phyloP scores from a whole-genome alignment of 1,284 basidiomycete genomes.

The Schizophyllum amplum region DNA sequence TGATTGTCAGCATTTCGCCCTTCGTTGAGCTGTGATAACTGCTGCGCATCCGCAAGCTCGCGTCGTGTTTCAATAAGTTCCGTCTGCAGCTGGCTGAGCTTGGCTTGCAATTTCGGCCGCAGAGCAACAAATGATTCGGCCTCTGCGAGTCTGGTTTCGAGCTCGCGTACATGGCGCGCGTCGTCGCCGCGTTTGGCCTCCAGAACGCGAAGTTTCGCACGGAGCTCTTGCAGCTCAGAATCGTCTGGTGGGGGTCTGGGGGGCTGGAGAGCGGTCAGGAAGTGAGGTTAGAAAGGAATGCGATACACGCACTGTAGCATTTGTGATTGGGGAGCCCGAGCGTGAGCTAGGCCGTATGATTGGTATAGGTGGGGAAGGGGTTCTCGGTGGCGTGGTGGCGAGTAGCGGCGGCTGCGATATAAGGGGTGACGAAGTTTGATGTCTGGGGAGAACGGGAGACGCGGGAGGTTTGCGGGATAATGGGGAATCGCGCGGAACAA shows the following conservation, averaged over 20 bases:
- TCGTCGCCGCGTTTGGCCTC: conserved; percentile 88
- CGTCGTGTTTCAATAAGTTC: conserved; percentile 49
- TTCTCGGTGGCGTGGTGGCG: neutral
- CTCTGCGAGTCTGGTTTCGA: conserved; percentile 80
- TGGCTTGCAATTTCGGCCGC: conserved; percentile 83
- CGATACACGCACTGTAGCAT: neutral
- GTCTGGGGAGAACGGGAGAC: neutral
- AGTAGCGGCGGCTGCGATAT: neutral
- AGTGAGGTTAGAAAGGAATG: neutral
- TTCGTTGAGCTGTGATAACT: conserved; percentile 43
- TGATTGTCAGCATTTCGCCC: conserved; percentile 60
- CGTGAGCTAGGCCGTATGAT: neutral
- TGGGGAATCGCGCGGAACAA: neutral
- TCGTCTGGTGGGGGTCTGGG: conserved; percentile 27
- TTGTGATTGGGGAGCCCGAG: neutral
- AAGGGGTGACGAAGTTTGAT: neutral
- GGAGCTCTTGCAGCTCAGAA: conserved; percentile 71
- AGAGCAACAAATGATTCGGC: conserved; percentile 81
- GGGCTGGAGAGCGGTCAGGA: neutral
- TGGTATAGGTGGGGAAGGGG: neutral
- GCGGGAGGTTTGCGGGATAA: neutral
- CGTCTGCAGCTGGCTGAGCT: conserved; percentile 73
- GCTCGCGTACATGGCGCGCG: conserved; percentile 70
- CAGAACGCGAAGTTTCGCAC: conserved; percentile 76
- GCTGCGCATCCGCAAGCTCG: conserved; percentile 53